Evolutionary conservation across 768 basidiomycete species (phyloP), one percentile per base, ranked within the genome.

Genomic region (Agrocybe praecox): DNA sequence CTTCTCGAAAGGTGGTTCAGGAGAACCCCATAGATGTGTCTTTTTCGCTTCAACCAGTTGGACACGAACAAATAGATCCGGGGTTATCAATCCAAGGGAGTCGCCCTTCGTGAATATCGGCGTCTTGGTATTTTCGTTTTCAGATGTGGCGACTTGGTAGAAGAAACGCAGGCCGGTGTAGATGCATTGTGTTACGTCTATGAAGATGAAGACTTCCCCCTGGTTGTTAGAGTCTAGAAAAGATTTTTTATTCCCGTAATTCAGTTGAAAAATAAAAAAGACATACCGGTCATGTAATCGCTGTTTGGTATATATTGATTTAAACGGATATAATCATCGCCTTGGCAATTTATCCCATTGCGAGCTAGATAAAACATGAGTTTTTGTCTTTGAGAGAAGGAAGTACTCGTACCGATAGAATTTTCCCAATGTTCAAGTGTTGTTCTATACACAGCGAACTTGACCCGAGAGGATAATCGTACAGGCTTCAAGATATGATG

Each of bases 301-400:
- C 49, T 45, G n/a, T 57, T 61, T 22, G 26, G 46, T 56, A 62
- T 57, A n/a, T n/a, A 14, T 12, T 60, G 60, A 18, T 53, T 44
- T n/a, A 67, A 46, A 45, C 49, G 56, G 53, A 66, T 68, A 53
- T 55, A 66, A n/a, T 66, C 62, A 12, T 46, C 32, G n/a, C 59
- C 22, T 15, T 45, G 36, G 46, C 59, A 58, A 14, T 62, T 56
- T 52, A 68, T 66, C 8, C 67, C 67, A 14, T 51, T 56, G n/a
- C 56, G 58, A 1, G 63, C 67, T 68, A 18, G 19, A 57, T n/a
- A 24, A n/a, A 40, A 6, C 36, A 12, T 40, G 36, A 40, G n/a
- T n/a, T 3, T 40, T 40, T n/a, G 36, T 40, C 14, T 40, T 40
- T 3, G 36, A 40, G 5, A 40, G 12, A 5, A 40, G 12, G 9